A percentile compares a stretch with the other conserved stretches of the same genome.
phyloP scores from a whole-genome alignment of 768 basidiomycete genomes.

The Tylopilus cervinicoccineus region DNA sequence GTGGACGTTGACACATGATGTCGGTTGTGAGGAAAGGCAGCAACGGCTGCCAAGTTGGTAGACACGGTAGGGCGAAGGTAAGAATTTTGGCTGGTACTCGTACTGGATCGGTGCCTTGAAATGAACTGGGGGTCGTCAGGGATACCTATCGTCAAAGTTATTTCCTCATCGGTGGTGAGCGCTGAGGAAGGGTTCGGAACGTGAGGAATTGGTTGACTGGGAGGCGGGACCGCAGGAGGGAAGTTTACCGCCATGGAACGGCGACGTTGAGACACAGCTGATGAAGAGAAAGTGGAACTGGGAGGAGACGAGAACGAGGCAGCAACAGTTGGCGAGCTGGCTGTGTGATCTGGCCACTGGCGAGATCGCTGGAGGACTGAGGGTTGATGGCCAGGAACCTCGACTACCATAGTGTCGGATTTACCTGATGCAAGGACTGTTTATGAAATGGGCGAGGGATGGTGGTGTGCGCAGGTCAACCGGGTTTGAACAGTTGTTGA shows the following conservation, averaged over 20 bases:
- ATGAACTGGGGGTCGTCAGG: constrained; percentile 28
- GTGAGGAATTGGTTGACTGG: constrained; percentile 69
- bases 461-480: not conserved
- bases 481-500: constrained; percentile 8
- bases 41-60: constrained; percentile 52
- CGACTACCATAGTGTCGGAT: constrained; percentile 26
- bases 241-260: constrained; percentile 64
- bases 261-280: constrained; percentile 44
- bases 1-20: constrained; percentile 30
- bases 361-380: constrained; percentile 28
- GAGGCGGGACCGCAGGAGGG: constrained; percentile 68
- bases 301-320: constrained; percentile 33
- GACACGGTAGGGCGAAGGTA: constrained; percentile 37
- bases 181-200: constrained; percentile 40
- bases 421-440: not conserved
- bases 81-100: constrained; percentile 31
- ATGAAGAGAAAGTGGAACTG: constrained; percentile 29
- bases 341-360: constrained; percentile 32
- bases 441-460: not conserved
- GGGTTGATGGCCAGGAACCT: constrained; percentile 27
- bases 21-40: constrained; percentile 57
- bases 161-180: constrained; percentile 17
- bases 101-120: constrained; percentile 34
- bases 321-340: constrained; percentile 15
- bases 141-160: constrained; percentile 18